Percentiles rank a stretch among this genome's conserved stretches.
Evolutionary conservation across 441 rosid genomes (phyloP).

Genomic region (Erodium texanum): DNA sequence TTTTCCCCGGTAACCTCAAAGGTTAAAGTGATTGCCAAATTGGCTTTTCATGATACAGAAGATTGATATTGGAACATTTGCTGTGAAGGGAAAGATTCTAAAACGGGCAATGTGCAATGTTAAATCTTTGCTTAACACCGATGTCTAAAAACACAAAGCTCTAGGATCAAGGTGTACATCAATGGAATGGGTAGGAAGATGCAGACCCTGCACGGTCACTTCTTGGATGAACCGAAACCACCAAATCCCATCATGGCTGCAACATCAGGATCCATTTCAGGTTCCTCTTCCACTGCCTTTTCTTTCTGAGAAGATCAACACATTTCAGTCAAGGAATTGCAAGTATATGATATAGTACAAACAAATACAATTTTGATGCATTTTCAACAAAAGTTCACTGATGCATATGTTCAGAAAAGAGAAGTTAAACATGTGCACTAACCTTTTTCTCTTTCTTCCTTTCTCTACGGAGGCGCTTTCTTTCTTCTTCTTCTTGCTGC

Average conservation of each 20-base stretch:
- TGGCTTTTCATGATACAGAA: background rate
- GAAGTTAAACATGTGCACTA: constrained; percentile 11
- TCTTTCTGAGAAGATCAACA: constrained; percentile 48
- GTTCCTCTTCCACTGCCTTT: constrained; percentile 69
- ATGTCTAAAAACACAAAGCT: background rate
- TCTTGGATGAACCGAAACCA: constrained; percentile 78
- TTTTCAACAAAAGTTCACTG: no score
- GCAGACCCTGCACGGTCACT: constrained; percentile 21
- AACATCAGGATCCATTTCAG: constrained; percentile 73
- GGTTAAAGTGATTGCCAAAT: no score
- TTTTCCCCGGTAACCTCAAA: no score
- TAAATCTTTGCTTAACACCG: background rate
- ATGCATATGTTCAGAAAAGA: background rate
- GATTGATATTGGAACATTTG: background rate
- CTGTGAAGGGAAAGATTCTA: no score
- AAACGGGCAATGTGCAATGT: background rate
- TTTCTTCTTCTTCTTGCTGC: constrained; percentile 87
- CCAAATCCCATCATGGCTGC: constrained; percentile 99
- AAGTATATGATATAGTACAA: background rate
- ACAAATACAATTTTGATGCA: background rate
- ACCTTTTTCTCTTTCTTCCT: constrained; percentile 95
- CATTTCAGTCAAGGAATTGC: background rate
- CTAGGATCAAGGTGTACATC: background rate
- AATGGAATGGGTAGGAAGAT: background rate
- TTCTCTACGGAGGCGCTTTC: constrained; percentile 62